Conservation (phyloP, 2,329 filamentous ascomycete species). For the Bipolaris sorokiniana region DNA sequence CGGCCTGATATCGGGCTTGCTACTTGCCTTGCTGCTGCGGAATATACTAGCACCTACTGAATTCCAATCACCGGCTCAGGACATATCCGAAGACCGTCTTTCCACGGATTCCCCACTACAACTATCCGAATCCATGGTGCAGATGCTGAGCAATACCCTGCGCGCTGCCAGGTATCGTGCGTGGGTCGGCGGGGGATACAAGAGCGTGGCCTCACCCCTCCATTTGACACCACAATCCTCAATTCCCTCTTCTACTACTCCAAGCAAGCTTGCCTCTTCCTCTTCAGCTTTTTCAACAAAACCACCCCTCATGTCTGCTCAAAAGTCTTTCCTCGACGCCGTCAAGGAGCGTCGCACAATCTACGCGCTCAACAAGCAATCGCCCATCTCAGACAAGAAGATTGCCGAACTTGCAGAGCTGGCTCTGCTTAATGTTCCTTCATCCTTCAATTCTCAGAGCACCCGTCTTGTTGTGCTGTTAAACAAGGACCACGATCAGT, state of each 20-base stretch:
- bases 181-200: conserved; percentile 25
- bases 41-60: conserved; percentile 21
- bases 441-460: conserved; percentile 87
- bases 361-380: conserved; percentile 71
- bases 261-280: conserved; percentile 10
- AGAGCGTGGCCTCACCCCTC: conserved; percentile 21
- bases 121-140: conserved; percentile 33
- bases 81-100: conserved; percentile 7
- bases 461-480: conserved; percentile 80
- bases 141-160: conserved; percentile 44
- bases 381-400: conserved; percentile 63
- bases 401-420: conserved; percentile 67
- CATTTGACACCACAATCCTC: conserved; percentile 5
- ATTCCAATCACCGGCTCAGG: conserved; percentile 25
- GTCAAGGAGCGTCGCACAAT: conserved; percentile 71
- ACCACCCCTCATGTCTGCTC: conserved; percentile 46
- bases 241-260: conserved; percentile 9
- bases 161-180: conserved; percentile 34
- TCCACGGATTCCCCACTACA: conserved; percentile 15
- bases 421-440: conserved; percentile 72
- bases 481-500: conserved; percentile 81
- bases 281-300: conserved; percentile 23
- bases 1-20: conserved; percentile 34
- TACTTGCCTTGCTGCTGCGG: conserved; percentile 37
- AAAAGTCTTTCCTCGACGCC: conserved; percentile 64